Evolutionary conservation across 108 stramenopile species (phyloP).

Genomic region (Conticribra guillardii): DNA sequence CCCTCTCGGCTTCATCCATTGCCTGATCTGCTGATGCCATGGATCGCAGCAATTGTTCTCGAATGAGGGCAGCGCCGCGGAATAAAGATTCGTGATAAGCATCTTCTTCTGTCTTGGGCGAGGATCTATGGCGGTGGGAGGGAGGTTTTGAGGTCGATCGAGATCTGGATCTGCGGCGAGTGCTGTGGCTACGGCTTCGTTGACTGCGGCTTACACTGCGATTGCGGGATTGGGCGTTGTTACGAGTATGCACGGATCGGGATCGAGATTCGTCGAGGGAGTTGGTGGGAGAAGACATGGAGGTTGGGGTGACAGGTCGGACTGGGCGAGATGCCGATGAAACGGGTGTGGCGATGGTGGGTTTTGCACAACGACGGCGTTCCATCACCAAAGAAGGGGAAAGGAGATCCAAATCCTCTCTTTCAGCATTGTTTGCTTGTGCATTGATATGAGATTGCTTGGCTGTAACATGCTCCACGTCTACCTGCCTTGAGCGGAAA

Average conservation of each 20-base stretch:
- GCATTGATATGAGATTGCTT: too few species aligned
- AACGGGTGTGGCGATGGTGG: neutral
- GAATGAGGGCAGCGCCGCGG: slow-evolving; percentile 46
- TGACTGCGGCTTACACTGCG: slow-evolving; percentile 4
- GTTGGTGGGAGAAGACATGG: neutral
- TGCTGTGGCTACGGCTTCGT: neutral
- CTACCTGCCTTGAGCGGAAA: neutral
- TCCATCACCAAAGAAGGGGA: neutral
- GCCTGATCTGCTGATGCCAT: slow-evolving; percentile 40
- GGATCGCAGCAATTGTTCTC: slow-evolving; percentile 36
- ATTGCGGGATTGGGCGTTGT: neutral
- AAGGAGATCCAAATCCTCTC: neutral
- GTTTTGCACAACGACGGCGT: neutral
- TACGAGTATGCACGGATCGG: neutral
- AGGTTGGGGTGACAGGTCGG: neutral
- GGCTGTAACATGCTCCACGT: too few species aligned
- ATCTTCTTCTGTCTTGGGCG: slow-evolving; percentile 4
- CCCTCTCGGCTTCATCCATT: slow-evolving; percentile 31
- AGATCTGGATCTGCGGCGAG: neutral
- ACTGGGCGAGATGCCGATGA: neutral
- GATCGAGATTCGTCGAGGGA: neutral
- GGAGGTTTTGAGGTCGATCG: neutral
- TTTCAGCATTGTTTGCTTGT: neutral
- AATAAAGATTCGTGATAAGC: slow-evolving; percentile 34
- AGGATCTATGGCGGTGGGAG: too few species aligned